Conservation (phyloP, 2,329 filamentous ascomycete species). For the Xylariaceae sp. region DNA sequence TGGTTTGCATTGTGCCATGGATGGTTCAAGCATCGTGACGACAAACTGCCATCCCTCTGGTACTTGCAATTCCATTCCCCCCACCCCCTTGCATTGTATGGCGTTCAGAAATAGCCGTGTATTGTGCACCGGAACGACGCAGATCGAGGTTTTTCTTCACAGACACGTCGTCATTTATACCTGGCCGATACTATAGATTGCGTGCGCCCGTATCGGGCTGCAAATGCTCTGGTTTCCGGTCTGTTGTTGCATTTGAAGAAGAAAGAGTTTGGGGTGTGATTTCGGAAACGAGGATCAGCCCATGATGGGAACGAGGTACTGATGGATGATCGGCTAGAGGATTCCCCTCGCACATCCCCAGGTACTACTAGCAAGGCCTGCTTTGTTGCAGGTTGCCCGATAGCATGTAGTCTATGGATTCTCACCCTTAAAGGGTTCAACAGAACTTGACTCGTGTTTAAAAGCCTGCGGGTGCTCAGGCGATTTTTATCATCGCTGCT, state of each 20-base stretch:
- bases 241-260: slow-evolving; percentile 39
- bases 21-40: neutral
- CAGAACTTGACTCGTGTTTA: no score
- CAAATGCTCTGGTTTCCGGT: slow-evolving; percentile 38
- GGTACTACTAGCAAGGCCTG: slow-evolving; percentile 4
- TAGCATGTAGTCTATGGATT: no score
- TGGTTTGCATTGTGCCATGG: slow-evolving; percentile 15
- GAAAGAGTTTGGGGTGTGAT: slow-evolving; percentile 6
- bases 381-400: no score
- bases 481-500: no score
- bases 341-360: neutral
- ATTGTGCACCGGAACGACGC: slow-evolving; percentile 25
- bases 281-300: slow-evolving; percentile 9
- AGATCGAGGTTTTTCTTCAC: slow-evolving; percentile 26
- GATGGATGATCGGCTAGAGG: neutral
- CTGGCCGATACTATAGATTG: slow-evolving; percentile 32
- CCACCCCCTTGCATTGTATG: slow-evolving; percentile 49
- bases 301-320: neutral
- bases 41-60: slow-evolving; percentile 4
- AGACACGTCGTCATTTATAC: slow-evolving; percentile 27
- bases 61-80: slow-evolving; percentile 31
- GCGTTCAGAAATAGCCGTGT: slow-evolving; percentile 42
- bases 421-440: no score
- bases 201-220: slow-evolving; percentile 27
- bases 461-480: no score